Conservation (phyloP, 371 early-diverging fungal species). For the Mortierella sp. region DNA sequence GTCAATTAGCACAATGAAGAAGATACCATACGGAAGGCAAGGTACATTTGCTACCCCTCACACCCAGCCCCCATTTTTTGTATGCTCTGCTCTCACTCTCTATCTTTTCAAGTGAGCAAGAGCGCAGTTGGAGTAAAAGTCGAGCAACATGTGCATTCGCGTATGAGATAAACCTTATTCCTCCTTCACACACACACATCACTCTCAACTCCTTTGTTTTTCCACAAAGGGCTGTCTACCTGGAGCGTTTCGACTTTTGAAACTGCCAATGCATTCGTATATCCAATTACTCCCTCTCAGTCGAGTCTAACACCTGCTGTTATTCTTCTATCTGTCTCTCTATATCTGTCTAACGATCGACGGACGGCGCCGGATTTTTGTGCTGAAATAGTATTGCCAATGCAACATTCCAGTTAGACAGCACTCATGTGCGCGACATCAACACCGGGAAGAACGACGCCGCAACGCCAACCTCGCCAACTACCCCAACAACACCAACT, state of each 20-base stretch:
- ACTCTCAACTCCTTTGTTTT: neutral
- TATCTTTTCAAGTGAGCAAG: neutral
- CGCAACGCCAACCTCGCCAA: neutral
- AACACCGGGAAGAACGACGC: too few relatives aligned
- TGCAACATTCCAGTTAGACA: conserved; percentile 32
- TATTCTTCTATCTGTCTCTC: neutral
- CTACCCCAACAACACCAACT: neutral
- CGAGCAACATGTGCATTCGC: neutral
- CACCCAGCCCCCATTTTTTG: neutral
- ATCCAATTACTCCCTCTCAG: neutral
- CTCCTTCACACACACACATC: neutral
- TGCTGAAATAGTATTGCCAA: conserved; percentile 24
- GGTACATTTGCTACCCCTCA: neutral
- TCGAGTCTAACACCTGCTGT: neutral
- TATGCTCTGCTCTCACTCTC: neutral
- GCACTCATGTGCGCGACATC: neutral
- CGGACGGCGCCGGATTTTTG: neutral
- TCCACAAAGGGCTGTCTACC: too few relatives aligned
- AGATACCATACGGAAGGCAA: neutral
- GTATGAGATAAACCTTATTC: neutral
- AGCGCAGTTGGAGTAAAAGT: neutral
- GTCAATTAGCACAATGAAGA: neutral
- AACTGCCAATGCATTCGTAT: neutral
- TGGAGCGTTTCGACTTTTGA: conserved; percentile 3
- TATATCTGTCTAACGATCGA: neutral